phyloP scores from a whole-genome alignment of 176 grass and related monocot genomes.

The Sorghum bicolor region Sorghum_bicolor_NCBIv3 NC_012875.2:56232501-56233000 shows the following conservation, averaged over 20 bases:
- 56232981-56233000: not conserved
- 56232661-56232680: constrained; percentile 65
- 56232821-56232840: constrained; percentile 47
- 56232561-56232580: not conserved
- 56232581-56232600: not conserved
- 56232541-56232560: not conserved
- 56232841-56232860: constrained; percentile 44
- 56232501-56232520: not conserved
- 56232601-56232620: constrained; percentile 53
- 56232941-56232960: not conserved
- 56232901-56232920: constrained; percentile 55
- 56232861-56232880: constrained; percentile 45
- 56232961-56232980: not conserved
- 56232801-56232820: constrained; percentile 57
- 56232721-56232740: not conserved
- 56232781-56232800: constrained; percentile 73
- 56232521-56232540: not conserved
- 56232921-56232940: constrained; percentile 44
- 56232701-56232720: not conserved
- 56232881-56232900: constrained; percentile 62
- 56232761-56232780: constrained; percentile 52
- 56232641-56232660: constrained; percentile 66
- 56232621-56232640: constrained; percentile 76
- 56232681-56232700: constrained; percentile 8
- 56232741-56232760: not conserved